Percentiles rank a stretch among this genome's conserved stretches.
These are phyloP conservation scores for Aspergillus novofumigatus DNA, from an alignment of 2,329 filamentous ascomycete species.

Conservation along the genomic window DNA sequence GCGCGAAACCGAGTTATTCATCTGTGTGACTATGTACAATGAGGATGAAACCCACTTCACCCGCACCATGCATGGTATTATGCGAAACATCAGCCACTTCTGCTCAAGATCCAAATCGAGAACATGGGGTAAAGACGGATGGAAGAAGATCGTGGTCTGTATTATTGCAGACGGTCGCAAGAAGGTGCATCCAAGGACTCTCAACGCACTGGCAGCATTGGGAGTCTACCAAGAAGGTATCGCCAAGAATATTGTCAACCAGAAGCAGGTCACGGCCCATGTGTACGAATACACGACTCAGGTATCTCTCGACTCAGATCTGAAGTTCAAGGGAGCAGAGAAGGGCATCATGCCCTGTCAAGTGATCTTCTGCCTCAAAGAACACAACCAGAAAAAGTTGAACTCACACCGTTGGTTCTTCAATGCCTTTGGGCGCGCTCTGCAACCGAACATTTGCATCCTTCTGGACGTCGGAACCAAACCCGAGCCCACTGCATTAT, in stretches of 20 bases:
- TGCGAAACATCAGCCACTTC: conserved; percentile 97
- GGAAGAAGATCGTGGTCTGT: conserved; percentile 99
- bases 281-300: conserved; percentile 99
- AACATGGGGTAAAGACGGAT: conserved; percentile 94
- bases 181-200: conserved; percentile 86
- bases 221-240: conserved; percentile 98
- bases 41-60: conserved; percentile 97
- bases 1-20: conserved; percentile 91
- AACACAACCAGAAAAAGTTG: conserved; percentile 95
- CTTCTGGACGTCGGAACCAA: conserved; percentile 93
- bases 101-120: conserved; percentile 87
- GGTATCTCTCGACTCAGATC: conserved; percentile 87
- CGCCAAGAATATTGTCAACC: conserved; percentile 97
- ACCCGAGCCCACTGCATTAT: conserved; percentile 83
- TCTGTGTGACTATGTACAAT: conserved; percentile 99
- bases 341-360: conserved; percentile 98
- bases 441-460: conserved; percentile 96
- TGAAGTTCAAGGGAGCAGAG: conserved; percentile 98
- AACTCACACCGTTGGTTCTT: conserved; percentile 99
- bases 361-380: conserved; percentile 97
- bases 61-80: conserved; percentile 95
- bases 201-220: conserved; percentile 93
- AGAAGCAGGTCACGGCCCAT: conserved; percentile 90
- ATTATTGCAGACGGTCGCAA: conserved; percentile 92
- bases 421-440: conserved; percentile 88